phyloP scores from a whole-genome alignment of 371 early-diverging fungal species.

The Syncephalastrum monosporum region DNA sequence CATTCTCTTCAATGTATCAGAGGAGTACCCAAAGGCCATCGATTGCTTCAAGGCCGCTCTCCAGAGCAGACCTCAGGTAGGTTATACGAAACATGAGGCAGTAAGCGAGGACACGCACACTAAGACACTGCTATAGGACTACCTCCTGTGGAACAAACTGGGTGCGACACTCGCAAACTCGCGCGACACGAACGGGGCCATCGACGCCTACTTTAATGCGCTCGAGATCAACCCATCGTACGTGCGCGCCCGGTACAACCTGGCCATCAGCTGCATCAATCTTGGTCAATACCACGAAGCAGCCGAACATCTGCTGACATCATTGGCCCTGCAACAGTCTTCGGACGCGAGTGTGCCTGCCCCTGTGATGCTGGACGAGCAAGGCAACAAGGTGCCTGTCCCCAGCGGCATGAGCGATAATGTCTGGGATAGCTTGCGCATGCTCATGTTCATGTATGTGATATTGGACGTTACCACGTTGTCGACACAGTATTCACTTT shows the following conservation, averaged over 20 bases:
- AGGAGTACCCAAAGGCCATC: conserved; percentile 90
- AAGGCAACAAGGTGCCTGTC: conserved; percentile 30
- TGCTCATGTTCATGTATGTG: conserved; percentile 73
- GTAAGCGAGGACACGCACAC: background rate
- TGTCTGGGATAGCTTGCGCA: conserved; percentile 87
- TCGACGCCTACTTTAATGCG: conserved; percentile 92
- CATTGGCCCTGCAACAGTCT: conserved; percentile 77
- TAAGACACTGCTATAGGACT: conserved; percentile 56
- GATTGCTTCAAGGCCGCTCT: conserved; percentile 96
- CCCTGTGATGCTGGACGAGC: conserved; percentile 24
- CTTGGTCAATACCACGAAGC: conserved; percentile 87
- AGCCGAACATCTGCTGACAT: conserved; percentile 87
- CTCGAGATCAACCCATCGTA: conserved; percentile 92
- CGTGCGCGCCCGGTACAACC: conserved; percentile 93
- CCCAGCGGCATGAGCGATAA: conserved; percentile 68
- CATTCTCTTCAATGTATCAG: conserved; percentile 86
- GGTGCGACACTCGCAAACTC: conserved; percentile 96
- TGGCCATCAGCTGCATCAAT: conserved; percentile 91
- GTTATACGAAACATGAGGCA: background rate
- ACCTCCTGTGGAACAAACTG: conserved; percentile 93
- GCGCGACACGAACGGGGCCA: conserved; percentile 70
- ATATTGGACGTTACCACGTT: background rate
- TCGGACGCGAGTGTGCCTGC: conserved; percentile 31
- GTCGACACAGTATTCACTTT: background rate
- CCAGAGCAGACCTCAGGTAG: conserved; percentile 74